Base-by-base conservation (phyloP, 352 stramenopile species). In the Globisporangium yorkense region DNA sequence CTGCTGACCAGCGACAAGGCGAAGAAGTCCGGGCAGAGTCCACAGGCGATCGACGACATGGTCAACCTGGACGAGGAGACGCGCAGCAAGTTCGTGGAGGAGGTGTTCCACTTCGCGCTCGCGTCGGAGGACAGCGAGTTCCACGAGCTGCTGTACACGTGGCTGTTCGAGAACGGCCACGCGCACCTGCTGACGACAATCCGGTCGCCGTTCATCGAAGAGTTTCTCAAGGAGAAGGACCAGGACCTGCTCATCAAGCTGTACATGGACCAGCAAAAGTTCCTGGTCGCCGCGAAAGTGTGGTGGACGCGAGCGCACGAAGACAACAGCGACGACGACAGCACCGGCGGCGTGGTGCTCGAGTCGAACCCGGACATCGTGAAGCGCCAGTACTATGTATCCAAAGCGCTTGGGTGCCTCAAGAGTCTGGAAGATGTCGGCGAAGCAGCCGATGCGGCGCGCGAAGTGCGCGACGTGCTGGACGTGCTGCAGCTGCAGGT, bases 231-330 rank as follows among this genome's bases (percentile, higher is more conserved):
- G 65, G 72, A 79, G 48, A 87, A 88, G 56, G 84, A 95, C 54
- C 79, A 92, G 62, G 83, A 95, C 61, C 59, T 95, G 39, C 75
- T 95, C 10, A 75, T 95, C 40, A 87, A 91, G 63, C 70, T 89
- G 46, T 93, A 95, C 62, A 91, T 95, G 80, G 77, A 92, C 20
- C 83, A 93, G 54, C 78, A 87, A 24, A 91, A 90, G 61, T 95
- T 91, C 60, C 67, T 95, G 24, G 66, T 88, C 7, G 85, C 85
- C 0, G 85, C 85, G 0, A 91, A 93, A 58, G 80, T 93, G 2
- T 92, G 84, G 79, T 95, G 85, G 85, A 65, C 71, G 2, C 81
- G 81, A 21, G 85, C 83, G 0, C 79, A 91, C 45, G 75, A 85
- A 61, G 77, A 88, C 50, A 63, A 67, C 10, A 67, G 71, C 43